These are phyloP conservation scores for Exserohilum rostratum DNA, from an alignment of 2,329 filamentous ascomycete genomes.

Conservation along the genomic window DNA sequence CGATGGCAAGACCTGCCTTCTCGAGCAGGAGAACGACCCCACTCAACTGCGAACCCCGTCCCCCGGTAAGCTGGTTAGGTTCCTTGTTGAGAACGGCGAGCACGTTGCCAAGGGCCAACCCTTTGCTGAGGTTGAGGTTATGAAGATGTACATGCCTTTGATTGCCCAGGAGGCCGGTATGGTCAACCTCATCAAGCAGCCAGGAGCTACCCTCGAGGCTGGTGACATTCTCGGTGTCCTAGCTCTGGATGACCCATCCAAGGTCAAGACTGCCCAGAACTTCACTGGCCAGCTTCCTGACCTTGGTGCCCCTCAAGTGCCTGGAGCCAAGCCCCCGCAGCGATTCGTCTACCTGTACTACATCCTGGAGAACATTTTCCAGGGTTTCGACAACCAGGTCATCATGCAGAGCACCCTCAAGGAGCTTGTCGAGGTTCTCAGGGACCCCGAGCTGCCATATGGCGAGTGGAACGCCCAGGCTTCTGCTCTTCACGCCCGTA, in stretches of 20 bases:
- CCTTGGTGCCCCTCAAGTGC: slow-evolving; percentile 82
- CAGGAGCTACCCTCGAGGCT: slow-evolving; percentile 94
- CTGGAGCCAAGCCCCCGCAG: slow-evolving; percentile 91
- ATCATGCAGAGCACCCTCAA: slow-evolving; percentile 89
- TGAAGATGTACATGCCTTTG: slow-evolving; percentile 99
- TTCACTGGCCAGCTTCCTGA: slow-evolving; percentile 91
- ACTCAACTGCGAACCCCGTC: slow-evolving; percentile 94
- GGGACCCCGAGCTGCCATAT: slow-evolving; percentile 88
- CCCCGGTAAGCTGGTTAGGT: slow-evolving; percentile 98
- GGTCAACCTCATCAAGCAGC: slow-evolving; percentile 98
- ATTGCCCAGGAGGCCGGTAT: slow-evolving; percentile 93
- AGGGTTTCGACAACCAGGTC: slow-evolving; percentile 95
- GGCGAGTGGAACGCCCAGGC: slow-evolving; percentile 97
- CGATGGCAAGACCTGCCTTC: slow-evolving; percentile 95
- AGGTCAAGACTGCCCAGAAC: slow-evolving; percentile 94
- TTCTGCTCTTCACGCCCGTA: slow-evolving; percentile 93
- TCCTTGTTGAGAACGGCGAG: slow-evolving; percentile 91
- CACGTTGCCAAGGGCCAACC: slow-evolving; percentile 91
- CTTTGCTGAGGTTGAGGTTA: slow-evolving; percentile 97
- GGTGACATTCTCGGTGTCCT: slow-evolving; percentile 99
- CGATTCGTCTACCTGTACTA: slow-evolving; percentile 77
- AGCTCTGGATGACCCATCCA: slow-evolving; percentile 89
- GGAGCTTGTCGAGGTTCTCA: slow-evolving; percentile 87
- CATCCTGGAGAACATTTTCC: slow-evolving; percentile 84
- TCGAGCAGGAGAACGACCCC: slow-evolving; percentile 98